Base-by-base conservation (phyloP, 805 yeast species). In the Scheffersomyces spartinae region DNA sequence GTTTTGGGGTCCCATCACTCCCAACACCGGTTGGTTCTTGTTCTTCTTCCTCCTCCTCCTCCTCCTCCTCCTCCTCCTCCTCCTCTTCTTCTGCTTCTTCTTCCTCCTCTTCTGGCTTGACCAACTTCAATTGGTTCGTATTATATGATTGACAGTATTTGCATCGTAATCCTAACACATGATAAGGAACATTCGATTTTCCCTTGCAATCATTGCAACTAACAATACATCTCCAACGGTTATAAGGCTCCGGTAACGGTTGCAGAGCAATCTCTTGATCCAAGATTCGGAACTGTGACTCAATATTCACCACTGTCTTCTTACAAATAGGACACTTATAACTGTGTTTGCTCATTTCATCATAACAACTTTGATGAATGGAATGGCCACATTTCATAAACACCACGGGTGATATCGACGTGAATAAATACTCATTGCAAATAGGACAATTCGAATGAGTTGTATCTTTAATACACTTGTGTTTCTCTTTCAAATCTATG, bases 341-440 rank as follows among this genome's bases (percentile, higher is more conserved):
- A 9, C 81, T 72, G 45, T 80, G 84, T 37, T 74, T 68, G n/a
- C 82, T 71, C 46, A 79, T 74, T 36, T 82, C 88, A 33, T 76
- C 76, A 47, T 74, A 85, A 49, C 97, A 86, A 15, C 49, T 43
- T 47, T 84, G 83, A 53, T 86, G 97, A 31, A 86, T 86, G 19
- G 94, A 82, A 52, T 86, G 97, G 2, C 96, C 95, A 53, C 97
- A 86, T 25, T 67, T 61, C 95, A 86, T 84, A 47, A 86, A 85
- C 12, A 84, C 94, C 21, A 85, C 94, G 7, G 84, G 76, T 44
- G 62, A 66, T 5, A 79, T 72, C 4, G 91, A 76, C 9, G 84
- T 79, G 47, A 86, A 86, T 71, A 86, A 71, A 48, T 75, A 85
- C 40, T 85, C 96, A 30, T 80, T 82, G 52, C 96, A 86, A 18